Conservation (phyloP, 1,139 yeast genomes). For the Nakaseomyces sp. region DNA sequence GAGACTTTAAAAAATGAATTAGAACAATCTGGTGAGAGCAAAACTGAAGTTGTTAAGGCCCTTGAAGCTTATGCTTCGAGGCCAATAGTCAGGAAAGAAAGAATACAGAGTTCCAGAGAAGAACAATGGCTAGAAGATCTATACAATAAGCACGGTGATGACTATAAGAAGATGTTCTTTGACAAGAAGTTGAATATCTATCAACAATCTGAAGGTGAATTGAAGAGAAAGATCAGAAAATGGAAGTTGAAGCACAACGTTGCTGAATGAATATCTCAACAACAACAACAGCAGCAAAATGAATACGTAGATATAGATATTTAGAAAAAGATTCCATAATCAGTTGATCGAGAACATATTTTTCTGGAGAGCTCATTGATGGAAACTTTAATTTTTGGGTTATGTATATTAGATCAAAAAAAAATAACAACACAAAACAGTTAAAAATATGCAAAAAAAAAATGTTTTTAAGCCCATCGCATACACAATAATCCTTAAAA, state of each 20-base stretch:
- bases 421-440: background rate
- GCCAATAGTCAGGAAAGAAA: conserved; percentile 43
- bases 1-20: conserved; percentile 28
- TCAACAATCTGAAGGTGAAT: conserved; percentile 81
- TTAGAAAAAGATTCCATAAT: too few species aligned
- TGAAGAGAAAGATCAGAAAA: conserved; percentile 55
- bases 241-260: conserved; percentile 49
- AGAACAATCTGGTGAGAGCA: conserved; percentile 26
- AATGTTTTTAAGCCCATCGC: too few species aligned
- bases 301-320: too few species aligned
- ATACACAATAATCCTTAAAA: too few species aligned
- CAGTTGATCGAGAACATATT: too few species aligned
- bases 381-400: background rate
- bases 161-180: conserved; percentile 85
- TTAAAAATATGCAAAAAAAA: too few species aligned
- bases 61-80: conserved; percentile 60
- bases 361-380: background rate
- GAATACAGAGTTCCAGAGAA: conserved; percentile 65
- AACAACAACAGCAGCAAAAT: too few species aligned
- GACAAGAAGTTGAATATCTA: conserved; percentile 74
- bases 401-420: background rate
- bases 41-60: conserved; percentile 51
- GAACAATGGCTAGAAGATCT: conserved; percentile 58
- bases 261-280: background rate
- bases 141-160: conserved; percentile 75